phyloP scores from a whole-genome alignment of 768 basidiomycete species.

The Amanita exitialis region DNA sequence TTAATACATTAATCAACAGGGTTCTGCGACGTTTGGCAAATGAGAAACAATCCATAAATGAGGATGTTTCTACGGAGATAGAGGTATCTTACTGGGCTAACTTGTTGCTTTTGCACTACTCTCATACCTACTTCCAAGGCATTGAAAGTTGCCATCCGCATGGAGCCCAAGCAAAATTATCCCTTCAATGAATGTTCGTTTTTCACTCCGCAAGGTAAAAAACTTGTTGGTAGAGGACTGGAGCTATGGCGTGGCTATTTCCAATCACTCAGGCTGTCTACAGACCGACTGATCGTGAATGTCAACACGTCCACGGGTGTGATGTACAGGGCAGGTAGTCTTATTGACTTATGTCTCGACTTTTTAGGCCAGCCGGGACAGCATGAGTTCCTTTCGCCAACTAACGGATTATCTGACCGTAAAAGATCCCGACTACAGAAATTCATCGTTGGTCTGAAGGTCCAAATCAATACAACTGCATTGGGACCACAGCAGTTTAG shows the following conservation, averaged over 20 bases:
- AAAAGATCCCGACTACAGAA: slow-evolving; percentile 30
- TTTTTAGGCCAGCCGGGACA: slow-evolving; percentile 25
- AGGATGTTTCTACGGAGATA: slow-evolving; percentile 47
- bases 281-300: slow-evolving; percentile 57
- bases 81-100: slow-evolving; percentile 28
- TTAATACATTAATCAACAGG: slow-evolving; percentile 23
- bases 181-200: slow-evolving; percentile 71
- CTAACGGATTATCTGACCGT: slow-evolving; percentile 32
- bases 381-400: slow-evolving; percentile 18
- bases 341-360: slow-evolving; percentile 50
- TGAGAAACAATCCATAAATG: slow-evolving; percentile 61
- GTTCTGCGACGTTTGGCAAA: slow-evolving; percentile 51
- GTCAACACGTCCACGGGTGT: slow-evolving; percentile 71
- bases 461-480: slow-evolving; percentile 16
- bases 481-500: slow-evolving; percentile 21
- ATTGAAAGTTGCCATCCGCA: slow-evolving; percentile 64
- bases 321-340: slow-evolving; percentile 59
- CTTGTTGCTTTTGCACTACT: background rate
- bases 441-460: slow-evolving; percentile 25
- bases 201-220: slow-evolving; percentile 48
- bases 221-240: slow-evolving; percentile 48
- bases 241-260: slow-evolving; percentile 75
- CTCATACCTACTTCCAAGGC: slow-evolving; percentile 33
- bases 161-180: slow-evolving; percentile 57
- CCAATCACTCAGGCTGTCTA: slow-evolving; percentile 64